Percentiles rank a stretch among this genome's conserved stretches.
phyloP scores from a whole-genome alignment of 495 filamentous ascomycete genomes.

The Pyrenula aspistea region DNA sequence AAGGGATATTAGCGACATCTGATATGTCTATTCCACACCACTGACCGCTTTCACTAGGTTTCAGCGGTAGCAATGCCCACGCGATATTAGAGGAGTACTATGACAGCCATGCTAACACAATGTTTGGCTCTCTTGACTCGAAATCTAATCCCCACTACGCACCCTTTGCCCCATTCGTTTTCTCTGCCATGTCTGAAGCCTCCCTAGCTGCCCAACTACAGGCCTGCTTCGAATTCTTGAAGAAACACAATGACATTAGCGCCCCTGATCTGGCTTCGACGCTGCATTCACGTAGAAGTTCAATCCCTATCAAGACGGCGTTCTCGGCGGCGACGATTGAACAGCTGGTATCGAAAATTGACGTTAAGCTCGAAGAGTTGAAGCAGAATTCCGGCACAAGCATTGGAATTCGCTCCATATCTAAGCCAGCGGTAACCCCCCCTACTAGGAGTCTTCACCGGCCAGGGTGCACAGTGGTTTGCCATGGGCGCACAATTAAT shows the following conservation, averaged over 20 bases:
- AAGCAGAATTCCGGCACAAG: too few species aligned
- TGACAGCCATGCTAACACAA: conserved; percentile 2
- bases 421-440: background rate
- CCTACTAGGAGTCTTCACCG: conserved; percentile 10
- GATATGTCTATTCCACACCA: too few species aligned
- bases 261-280: conserved; percentile 10
- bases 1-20: too few species aligned
- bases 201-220: conserved; percentile 1
- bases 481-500: conserved; percentile 13
- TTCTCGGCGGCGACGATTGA: conserved; percentile 14
- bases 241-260: background rate
- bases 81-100: conserved; percentile 5
- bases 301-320: conserved; percentile 15
- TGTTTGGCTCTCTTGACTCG: too few species aligned
- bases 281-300: conserved; percentile 9
- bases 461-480: conserved; percentile 10
- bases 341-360: conserved; percentile 10
- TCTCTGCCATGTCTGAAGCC: conserved; percentile 10
- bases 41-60: too few species aligned
- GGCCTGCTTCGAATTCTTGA: conserved; percentile 1
- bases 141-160: background rate
- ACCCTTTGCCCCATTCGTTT: conserved; percentile 4
- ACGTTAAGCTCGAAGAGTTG: conserved; percentile 6
- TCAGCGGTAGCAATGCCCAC: conserved; percentile 20
- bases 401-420: conserved; percentile 10